These are phyloP conservation scores for Didymella keratinophila DNA, from an alignment of 2,329 filamentous ascomycete species.

Conservation along the genomic window DNA sequence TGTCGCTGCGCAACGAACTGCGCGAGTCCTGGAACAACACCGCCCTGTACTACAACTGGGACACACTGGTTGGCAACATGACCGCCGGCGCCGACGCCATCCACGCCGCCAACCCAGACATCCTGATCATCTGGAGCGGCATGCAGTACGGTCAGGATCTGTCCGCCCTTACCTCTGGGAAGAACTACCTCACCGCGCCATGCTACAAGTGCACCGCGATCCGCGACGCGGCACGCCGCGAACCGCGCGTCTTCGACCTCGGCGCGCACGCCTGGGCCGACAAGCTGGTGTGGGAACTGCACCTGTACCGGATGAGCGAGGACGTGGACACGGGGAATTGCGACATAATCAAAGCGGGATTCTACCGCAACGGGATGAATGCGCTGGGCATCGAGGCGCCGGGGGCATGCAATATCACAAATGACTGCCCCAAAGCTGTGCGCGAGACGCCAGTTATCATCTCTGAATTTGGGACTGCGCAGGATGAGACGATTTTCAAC, in stretches of 20 bases:
- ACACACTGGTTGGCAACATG: conserved; percentile 53
- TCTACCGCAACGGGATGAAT: conserved; percentile 62
- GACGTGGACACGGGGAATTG: conserved; percentile 57
- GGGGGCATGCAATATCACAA: conserved; percentile 46
- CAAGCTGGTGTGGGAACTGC: conserved; percentile 69
- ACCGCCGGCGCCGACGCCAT: conserved; percentile 58
- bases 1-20: conserved; percentile 68
- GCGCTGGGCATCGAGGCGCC: conserved; percentile 51
- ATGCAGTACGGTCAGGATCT: conserved; percentile 64
- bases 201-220: conserved; percentile 53
- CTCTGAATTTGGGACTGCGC: conserved; percentile 50
- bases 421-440: conserved; percentile 46
- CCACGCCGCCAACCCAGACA: conserved; percentile 61
- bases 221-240: conserved; percentile 54
- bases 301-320: conserved; percentile 59
- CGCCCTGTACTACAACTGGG: conserved; percentile 42
- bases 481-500: conserved; percentile 53
- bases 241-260: conserved; percentile 58
- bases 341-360: conserved; percentile 57
- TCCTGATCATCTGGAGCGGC: conserved; percentile 64
- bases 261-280: conserved; percentile 57
- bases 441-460: conserved; percentile 49
- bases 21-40: conserved; percentile 43
- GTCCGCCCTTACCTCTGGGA: conserved; percentile 49
- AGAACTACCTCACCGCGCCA: conserved; percentile 49